Base-by-base conservation (phyloP, 805 yeast genomes). In the Saccharomycopsis malanga region DNA sequence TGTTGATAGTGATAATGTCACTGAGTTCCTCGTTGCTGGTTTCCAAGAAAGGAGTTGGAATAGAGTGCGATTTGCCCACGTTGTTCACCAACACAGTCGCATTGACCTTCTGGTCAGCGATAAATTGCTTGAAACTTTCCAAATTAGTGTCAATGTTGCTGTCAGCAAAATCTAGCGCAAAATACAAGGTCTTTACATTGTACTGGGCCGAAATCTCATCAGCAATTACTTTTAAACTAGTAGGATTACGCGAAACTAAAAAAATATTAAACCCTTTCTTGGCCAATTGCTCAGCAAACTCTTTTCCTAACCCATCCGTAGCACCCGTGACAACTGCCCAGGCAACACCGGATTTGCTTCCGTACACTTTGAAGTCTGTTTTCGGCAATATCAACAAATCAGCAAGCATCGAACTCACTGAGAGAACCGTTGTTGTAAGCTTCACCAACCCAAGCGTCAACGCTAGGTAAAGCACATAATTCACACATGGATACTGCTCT, bases 311-410 rank as follows among this genome's bases (percentile, higher is more conserved):
- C 30, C 98, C 98, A 62, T 93, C 98, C 41, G 97, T 87, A 3
- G 97, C 94, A 49, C 98, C 98, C 4, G 98, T 93, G 15, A 93
- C 76, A 27, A 93, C 84, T n/a, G 97, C 96, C 91, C 96, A 93
- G 35, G 76, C 71, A 23, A 83, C 83, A 43, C 67, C 65, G 12
- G 54, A 43, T 51, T 71, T 70, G 23, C 91, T 83, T n/a, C 96
- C 96, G 59, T 88, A 88, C 61, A 77, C 80, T 36, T 62, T 58
- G 58, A 73, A 81, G 57, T 69, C 59, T 23, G 64, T 78, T 5
- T 80, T 67, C 27, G 91, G 87, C 29, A 83, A 68, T 22, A 86
- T 50, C 58, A 78, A 83, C 42, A 81, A 62, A 53, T 84, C 89
- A 18, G 70, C 56, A n/a, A 85, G 34, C 52, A 85, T 58, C 2